Conservation (phyloP, 768 basidiomycete genomes). For the Suillus bovinus region DNA sequence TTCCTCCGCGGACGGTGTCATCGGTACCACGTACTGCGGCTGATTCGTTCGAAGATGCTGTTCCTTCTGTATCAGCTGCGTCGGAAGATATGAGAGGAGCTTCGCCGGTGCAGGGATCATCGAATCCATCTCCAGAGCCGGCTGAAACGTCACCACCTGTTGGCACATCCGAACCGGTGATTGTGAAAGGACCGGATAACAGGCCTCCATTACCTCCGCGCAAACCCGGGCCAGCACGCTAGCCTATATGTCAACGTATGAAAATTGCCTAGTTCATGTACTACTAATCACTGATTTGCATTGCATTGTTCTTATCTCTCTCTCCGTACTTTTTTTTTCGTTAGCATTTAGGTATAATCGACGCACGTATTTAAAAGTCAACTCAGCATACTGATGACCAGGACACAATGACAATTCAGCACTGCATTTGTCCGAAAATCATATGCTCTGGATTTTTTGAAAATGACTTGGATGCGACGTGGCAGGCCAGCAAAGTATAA, state of each 20-base stretch:
- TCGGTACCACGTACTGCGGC: constrained; percentile 32
- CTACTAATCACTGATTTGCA: constrained; percentile 2
- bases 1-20: constrained; percentile 43
- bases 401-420: too few species aligned
- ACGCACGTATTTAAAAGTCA: not conserved
- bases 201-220: constrained; percentile 40
- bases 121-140: constrained; percentile 9
- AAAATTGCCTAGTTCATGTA: not conserved
- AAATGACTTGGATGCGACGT: not conserved
- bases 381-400: constrained; percentile 1
- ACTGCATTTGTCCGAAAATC: too few species aligned
- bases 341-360: constrained; percentile 9
- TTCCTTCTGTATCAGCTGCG: constrained; percentile 38
- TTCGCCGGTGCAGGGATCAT: constrained; percentile 22
- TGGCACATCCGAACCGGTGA: constrained; percentile 9
- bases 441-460: not conserved
- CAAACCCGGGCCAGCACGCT: constrained; percentile 17
- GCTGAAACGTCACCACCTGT: constrained; percentile 7
- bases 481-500: not conserved
- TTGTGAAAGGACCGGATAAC: constrained; percentile 9
- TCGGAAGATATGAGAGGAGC: constrained; percentile 42
- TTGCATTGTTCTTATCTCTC: constrained; percentile 5
- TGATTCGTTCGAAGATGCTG: constrained; percentile 26
- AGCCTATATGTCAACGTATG: not conserved
- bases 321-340: not conserved